Conservation (phyloP, 1,284 basidiomycete genomes). For the Kwoniella shivajii region DNA sequence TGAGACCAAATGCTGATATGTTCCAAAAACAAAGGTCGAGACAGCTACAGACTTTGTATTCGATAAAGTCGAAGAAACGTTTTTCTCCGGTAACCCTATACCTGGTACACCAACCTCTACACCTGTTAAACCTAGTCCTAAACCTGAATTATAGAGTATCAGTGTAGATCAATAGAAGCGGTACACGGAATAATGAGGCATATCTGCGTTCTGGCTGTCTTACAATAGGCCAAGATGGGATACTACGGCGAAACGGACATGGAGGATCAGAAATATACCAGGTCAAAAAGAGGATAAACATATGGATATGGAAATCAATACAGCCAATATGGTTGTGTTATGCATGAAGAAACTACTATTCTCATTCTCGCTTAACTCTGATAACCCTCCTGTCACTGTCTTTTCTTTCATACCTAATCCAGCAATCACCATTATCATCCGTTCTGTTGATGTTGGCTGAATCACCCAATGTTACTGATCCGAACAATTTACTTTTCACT, state of each 20-base stretch:
- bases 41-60: slow-evolving; percentile 56
- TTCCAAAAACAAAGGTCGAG: slow-evolving; percentile 49
- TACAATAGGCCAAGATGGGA: no score
- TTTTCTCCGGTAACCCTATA: slow-evolving; percentile 28
- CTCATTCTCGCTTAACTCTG: slow-evolving; percentile 5
- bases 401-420: neutral
- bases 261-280: no score
- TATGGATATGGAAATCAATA: no score
- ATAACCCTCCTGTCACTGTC: slow-evolving; percentile 3
- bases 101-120: slow-evolving; percentile 2
- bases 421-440: slow-evolving; percentile 1
- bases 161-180: neutral
- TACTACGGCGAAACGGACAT: no score
- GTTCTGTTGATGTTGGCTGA: no score
- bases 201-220: neutral
- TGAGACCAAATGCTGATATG: no score
- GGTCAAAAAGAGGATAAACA: no score
- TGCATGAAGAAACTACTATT: neutral
- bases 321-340: neutral
- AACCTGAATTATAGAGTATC: slow-evolving; percentile 10
- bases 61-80: slow-evolving; percentile 55
- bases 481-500: no score
- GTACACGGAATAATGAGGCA: neutral
- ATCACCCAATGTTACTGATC: no score
- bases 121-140: slow-evolving; percentile 6